These are phyloP conservation scores for Fusarium papillatum DNA, from an alignment of 2,329 filamentous ascomycete genomes.

Conservation along the genomic window DNA sequence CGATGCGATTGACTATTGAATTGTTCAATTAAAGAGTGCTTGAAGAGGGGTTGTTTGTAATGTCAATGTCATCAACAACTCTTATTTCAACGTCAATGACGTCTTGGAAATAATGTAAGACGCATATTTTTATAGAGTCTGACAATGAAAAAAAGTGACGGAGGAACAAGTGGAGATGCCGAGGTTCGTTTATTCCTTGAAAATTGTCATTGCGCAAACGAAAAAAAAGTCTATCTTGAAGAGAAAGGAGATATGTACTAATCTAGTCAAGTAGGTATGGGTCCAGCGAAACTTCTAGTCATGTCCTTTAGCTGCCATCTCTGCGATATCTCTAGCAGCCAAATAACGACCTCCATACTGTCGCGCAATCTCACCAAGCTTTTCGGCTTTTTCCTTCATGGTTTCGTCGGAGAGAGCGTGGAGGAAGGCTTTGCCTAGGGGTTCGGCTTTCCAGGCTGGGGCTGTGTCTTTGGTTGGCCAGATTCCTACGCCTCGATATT, in stretches of 20 bases:
- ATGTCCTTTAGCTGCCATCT: not conserved
- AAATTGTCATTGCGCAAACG: not conserved
- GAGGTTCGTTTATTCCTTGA: not conserved
- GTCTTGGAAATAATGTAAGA: conserved; percentile 6
- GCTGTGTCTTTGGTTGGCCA: conserved; percentile 53
- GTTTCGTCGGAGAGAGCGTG: not conserved
- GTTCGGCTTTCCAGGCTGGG: conserved; percentile 45
- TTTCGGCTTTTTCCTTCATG: conserved; percentile 6
- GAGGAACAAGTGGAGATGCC: conserved; percentile 21
- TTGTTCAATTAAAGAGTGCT: no score
- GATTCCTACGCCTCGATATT: conserved; percentile 57
- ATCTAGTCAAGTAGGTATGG: not conserved
- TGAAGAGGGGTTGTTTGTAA: no score
- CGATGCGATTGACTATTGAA: no score
- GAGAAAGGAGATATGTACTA: not conserved
- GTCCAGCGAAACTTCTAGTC: not conserved
- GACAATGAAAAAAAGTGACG: no score
- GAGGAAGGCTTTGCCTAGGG: conserved; percentile 45
- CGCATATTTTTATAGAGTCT: no score
- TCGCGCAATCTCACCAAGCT: conserved; percentile 7
- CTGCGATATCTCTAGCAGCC: not conserved
- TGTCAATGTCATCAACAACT: not conserved
- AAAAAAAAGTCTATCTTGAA: not conserved
- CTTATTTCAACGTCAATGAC: conserved; percentile 20
- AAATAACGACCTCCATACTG: not conserved